A percentile compares a stretch with the other conserved stretches of the same genome.
phyloP scores from a whole-genome alignment of 176 grass and related monocot species.

The Lolium rigidum region DNA sequence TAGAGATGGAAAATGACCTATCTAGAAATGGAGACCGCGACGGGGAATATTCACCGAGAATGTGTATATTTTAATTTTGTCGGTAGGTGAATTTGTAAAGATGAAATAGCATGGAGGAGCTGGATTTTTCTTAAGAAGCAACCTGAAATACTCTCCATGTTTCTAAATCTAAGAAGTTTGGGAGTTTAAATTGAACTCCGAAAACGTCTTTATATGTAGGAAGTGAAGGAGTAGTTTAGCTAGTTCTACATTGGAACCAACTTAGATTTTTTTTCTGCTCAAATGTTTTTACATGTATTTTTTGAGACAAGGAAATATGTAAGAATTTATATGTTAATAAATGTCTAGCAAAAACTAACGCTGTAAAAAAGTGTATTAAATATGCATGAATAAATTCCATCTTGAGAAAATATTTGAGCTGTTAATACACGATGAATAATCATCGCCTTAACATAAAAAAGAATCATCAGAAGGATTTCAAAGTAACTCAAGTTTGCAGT shows the following conservation, averaged over 20 bases:
- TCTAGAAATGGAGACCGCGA: neutral
- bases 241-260: neutral
- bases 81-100: neutral
- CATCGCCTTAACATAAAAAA: neutral
- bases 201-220: no score
- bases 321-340: no score
- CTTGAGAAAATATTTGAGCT: neutral
- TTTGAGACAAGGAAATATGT: no score
- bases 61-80: neutral
- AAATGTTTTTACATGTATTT: no score
- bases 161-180: no score
- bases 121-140: neutral
- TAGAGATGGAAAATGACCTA: neutral
- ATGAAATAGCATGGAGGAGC: neutral
- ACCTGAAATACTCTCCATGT: neutral
- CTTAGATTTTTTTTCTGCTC: neutral
- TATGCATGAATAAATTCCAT: neutral
- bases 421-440: no score
- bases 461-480: neutral
- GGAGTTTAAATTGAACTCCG: no score
- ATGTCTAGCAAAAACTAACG: neutral
- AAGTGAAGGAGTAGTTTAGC: neutral
- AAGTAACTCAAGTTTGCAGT: neutral
- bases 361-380: neutral
- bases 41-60: neutral